Evolutionary conservation across 2,329 filamentous ascomycete species (phyloP), one percentile per base, ranked within the genome.

Genomic region (Talaromyces islandicus): DNA sequence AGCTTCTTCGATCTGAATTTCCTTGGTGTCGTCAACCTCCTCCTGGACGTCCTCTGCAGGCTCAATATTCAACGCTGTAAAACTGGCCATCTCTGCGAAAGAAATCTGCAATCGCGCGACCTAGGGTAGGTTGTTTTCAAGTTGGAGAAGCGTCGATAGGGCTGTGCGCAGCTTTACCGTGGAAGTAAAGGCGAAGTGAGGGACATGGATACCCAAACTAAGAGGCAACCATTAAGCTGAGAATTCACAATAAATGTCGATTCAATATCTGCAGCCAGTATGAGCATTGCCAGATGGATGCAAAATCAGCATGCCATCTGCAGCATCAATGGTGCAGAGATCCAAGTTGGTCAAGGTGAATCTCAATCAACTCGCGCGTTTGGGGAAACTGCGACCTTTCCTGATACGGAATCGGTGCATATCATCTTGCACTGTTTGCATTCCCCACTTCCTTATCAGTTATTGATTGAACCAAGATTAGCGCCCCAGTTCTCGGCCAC

Each of bases 1-100:
- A 54, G 94, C 92, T 77, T 99, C 94, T 70, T 99, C 94, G 70
- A 97, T 93, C 81, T 96, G 92, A 57, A 99, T 87, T 75, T 97
- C 93, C 73, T 93, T 94, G 35, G 92, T 96, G 69, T 94, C 92
- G 73, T 99, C 94, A 70, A 96, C 81, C 75, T 97, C 92, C 68
- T 96, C 91, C 71, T 96, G 92, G 64, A 88, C 81, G 60, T 91
- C 90, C 70, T 95, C 91, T 77, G 97, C 94, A 10, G 91, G 89
- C 75, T 97, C 92, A 76, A 97, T 85, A 73, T 99, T 99, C 75
- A 97, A 87, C 57, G 93, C 91, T 69, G 88, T 86, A 78, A 95
- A 97, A 68, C 85, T 83, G 41, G 80, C 76, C 80, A 81, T 81
- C 62, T 51, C 70, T 50, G 62, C 57, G 53, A 54, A 21, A 12